phyloP scores from a whole-genome alignment of 1,284 basidiomycete species.

The Ganoderma sp. region DNA sequence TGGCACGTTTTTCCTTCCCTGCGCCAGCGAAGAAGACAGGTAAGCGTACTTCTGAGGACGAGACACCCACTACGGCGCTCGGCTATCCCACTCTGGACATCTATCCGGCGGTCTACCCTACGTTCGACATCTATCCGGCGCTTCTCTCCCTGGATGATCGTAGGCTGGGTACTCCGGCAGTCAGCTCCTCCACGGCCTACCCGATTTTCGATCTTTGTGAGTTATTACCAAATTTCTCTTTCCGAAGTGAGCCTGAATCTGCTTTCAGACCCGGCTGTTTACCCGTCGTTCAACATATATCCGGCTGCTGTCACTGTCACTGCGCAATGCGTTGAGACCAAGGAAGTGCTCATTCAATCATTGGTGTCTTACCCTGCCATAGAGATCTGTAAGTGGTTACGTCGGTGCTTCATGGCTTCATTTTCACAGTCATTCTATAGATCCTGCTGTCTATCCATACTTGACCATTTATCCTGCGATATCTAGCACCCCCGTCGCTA shows the following conservation, averaged over 20 bases:
- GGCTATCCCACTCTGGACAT: conserved; percentile 40
- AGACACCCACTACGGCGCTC: conserved; percentile 9
- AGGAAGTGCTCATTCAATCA: conserved; percentile 10
- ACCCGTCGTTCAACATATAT: conserved; percentile 40
- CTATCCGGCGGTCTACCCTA: conserved; percentile 50
- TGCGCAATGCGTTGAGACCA: conserved; percentile 5
- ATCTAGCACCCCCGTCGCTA: conserved; percentile 4
- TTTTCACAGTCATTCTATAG: conserved; percentile 11
- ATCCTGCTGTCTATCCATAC: conserved; percentile 34
- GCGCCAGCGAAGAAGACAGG: conserved; percentile 10
- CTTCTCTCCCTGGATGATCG: conserved; percentile 23
- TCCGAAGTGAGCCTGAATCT: neutral
- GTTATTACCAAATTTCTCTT: conserved; percentile 15
- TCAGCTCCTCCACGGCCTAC: conserved; percentile 31
- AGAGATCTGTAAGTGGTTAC: conserved; percentile 22
- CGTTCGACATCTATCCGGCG: conserved; percentile 39
- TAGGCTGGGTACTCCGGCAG: conserved; percentile 17
- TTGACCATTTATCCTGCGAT: conserved; percentile 27
- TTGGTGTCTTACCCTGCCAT: conserved; percentile 19
- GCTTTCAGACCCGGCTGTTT: conserved; percentile 33
- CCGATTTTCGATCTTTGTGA: conserved; percentile 45
- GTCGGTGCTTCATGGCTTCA: too few relatives aligned
- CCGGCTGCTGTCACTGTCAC: conserved; percentile 27
- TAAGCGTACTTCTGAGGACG: conserved; percentile 4
- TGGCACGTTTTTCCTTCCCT: conserved; percentile 34